A percentile compares a stretch with the other conserved stretches of the same genome.
Evolutionary conservation across 352 stramenopile species (phyloP).

Genomic region (Phytophthora litchii): DNA sequence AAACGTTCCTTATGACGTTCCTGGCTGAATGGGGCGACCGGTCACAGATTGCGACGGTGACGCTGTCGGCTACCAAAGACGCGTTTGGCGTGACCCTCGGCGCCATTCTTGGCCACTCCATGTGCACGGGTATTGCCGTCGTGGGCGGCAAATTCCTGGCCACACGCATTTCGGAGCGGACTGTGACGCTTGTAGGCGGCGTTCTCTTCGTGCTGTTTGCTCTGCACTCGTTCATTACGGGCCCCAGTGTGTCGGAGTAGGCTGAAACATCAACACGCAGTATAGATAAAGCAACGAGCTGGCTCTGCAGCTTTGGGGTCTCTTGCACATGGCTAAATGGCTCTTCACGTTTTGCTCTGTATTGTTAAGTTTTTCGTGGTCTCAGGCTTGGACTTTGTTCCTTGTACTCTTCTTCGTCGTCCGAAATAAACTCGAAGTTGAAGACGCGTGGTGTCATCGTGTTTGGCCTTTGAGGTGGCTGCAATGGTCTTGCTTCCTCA

Average conservation of each 20-base stretch:
- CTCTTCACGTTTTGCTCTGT: conserved; percentile 14
- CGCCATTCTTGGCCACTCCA: conserved; percentile 96
- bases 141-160: conserved; percentile 98
- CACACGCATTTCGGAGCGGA: conserved; percentile 97
- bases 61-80: conserved; percentile 96
- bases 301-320: conserved; percentile 8
- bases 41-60: conserved; percentile 99
- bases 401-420: conserved; percentile 32
- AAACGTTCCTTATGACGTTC: conserved; percentile 98
- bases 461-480: conserved; percentile 9
- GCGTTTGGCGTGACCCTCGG: conserved; percentile 95
- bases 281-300: conserved; percentile 35
- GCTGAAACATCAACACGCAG: conserved; percentile 21
- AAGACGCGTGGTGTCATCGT: conserved; percentile 37
- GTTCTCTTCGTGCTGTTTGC: conserved; percentile 98
- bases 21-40: conserved; percentile 99
- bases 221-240: conserved; percentile 95
- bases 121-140: conserved; percentile 98
- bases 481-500: background rate
- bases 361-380: conserved; percentile 17
- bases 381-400: conserved; percentile 10
- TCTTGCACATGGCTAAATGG: conserved; percentile 27
- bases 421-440: conserved; percentile 51
- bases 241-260: conserved; percentile 44
- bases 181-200: conserved; percentile 95